Evolutionary conservation across 2,329 filamentous ascomycete species (phyloP), one percentile per base, ranked within the genome.

Genomic region (Pseudogymnoascus sp.): DNA sequence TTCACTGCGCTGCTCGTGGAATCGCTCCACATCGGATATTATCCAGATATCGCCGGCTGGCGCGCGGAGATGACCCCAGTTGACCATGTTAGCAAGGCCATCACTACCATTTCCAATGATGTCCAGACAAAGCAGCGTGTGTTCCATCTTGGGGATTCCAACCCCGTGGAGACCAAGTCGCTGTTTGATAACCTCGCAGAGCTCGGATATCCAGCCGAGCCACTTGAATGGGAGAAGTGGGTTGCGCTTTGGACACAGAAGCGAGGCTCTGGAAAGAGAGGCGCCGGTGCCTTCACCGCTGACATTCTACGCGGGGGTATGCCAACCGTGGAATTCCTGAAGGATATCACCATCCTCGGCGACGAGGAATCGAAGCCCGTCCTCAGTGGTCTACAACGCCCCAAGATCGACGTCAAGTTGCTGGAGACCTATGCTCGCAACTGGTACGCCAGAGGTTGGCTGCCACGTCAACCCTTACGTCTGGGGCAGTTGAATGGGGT

Each of bases 31-130:
- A 78, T 92, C 3, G 88, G 88, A 5, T 82, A 82, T 66, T 82
- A 82, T 1, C 89, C 89, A 0, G 80, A 89, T 60, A 84, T 91
- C 3, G 80, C 87, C 58, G 85, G 85, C 41, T 93, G 89, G 89
- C 83, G 86, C 58, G 82, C 88, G 1, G 89, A 93, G 74, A 92
- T 92, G 89, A 91, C 89, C 0, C 89, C 89, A 0, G 89, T 91
- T 12, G 89, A 93, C 72, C 91, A 90, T 68, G 88, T 91, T 62
- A 89, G 85, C 74, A 85, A 84, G 64, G 84, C 88, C 3, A 89
- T 93, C 65, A 76, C 89, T 22, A 83, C 87, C 15, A 80, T 92
- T 18, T 81, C 86, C 39, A 84, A 87, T 66, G 80, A 90, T 62
- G 80, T 76, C 0, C 78, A 85, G 36, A 77, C 79, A 1, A 78